Conservation (phyloP, 192 early-diverging fungal species). For the Coemansia sp. region DNA sequence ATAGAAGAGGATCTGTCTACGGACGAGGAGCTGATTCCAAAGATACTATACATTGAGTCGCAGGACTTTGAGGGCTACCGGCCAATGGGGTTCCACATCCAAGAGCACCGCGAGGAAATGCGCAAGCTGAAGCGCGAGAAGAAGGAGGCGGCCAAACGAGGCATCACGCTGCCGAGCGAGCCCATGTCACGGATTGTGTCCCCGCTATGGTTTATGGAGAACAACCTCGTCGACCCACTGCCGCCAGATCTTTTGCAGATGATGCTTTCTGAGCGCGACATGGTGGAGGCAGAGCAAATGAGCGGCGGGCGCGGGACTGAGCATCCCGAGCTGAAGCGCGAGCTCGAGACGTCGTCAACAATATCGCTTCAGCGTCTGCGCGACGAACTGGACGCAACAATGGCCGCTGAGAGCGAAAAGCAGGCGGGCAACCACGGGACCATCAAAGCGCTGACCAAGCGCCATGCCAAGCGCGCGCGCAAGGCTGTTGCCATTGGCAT, state of each 20-base stretch:
- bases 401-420: background rate
- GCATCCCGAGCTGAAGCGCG: conserved; percentile 39
- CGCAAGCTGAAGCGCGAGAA: conserved; percentile 23
- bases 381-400: conserved; percentile 28
- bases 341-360: conserved; percentile 17
- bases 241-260: conserved; percentile 15
- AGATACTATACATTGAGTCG: conserved; percentile 27
- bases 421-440: conserved; percentile 15
- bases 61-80: conserved; percentile 48
- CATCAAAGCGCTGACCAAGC: conserved; percentile 34
- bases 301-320: conserved; percentile 7
- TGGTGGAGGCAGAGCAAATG: conserved; percentile 13
- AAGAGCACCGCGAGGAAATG: conserved; percentile 33
- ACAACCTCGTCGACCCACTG: conserved; percentile 25
- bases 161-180: conserved; percentile 11
- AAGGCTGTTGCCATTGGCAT: conserved; percentile 9
- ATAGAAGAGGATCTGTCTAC: conserved; percentile 35
- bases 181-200: conserved; percentile 8
- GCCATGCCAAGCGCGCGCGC: conserved; percentile 37
- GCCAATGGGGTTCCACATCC: conserved; percentile 25
- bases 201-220: conserved; percentile 31
- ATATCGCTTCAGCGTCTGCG: conserved; percentile 38
- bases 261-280: conserved; percentile 34
- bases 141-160: conserved; percentile 30
- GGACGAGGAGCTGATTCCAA: conserved; percentile 40